phyloP scores from a whole-genome alignment of 331 rosid genomes.

The Acacia concinna region DNA sequence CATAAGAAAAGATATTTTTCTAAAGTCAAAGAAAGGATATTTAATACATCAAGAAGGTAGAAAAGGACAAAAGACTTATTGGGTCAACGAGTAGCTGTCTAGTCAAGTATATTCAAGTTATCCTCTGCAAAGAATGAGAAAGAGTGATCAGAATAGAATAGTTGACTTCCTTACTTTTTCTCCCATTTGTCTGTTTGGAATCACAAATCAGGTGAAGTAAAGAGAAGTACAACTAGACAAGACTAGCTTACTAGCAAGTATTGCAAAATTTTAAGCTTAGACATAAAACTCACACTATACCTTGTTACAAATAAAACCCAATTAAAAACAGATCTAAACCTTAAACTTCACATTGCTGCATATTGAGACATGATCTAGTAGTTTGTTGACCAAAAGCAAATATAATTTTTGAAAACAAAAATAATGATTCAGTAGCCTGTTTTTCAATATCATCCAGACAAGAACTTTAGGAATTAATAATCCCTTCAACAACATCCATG shows the following conservation, averaged over 20 bases:
- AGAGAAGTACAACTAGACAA: neutral
- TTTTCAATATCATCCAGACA: neutral
- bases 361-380: neutral
- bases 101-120: too few relatives aligned
- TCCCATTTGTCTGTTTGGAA: neutral
- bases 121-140: neutral
- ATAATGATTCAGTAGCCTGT: neutral
- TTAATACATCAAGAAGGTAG: neutral
- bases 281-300: neutral
- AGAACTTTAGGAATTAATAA: neutral
- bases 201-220: neutral
- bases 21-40: too few relatives aligned
- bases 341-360: neutral
- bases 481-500: neutral
- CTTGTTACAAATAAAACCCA: neutral
- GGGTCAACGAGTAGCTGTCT: neutral
- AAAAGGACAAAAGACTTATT: neutral
- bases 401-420: neutral
- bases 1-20: neutral
- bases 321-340: neutral
- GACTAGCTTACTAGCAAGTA: neutral
- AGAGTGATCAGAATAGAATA: neutral
- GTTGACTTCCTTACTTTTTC: neutral
- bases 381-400: neutral
- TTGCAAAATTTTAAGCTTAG: neutral